Evolutionary conservation across 352 stramenopile species (phyloP).

Genomic region (Elongisporangium anandrum): DNA sequence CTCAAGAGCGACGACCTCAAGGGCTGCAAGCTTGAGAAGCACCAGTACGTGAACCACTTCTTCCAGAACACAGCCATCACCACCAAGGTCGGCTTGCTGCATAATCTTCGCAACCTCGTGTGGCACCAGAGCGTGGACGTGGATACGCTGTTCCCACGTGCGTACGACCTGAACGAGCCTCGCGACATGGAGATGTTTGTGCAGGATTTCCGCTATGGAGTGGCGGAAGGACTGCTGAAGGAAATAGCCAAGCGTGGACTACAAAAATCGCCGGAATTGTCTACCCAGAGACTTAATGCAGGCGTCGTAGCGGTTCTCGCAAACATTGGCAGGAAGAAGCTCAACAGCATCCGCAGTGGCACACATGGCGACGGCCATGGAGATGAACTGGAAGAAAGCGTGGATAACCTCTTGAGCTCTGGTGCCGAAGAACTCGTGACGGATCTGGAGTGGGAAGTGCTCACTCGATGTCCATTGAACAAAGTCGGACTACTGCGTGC

Average conservation of each 20-base stretch:
- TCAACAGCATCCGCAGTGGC: slow-evolving; percentile 38
- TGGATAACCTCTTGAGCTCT: slow-evolving; percentile 28
- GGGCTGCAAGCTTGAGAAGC: slow-evolving; percentile 69
- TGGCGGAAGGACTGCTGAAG: slow-evolving; percentile 84
- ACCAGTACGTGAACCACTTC: slow-evolving; percentile 91
- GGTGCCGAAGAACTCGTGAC: slow-evolving; percentile 53
- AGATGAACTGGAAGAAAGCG: slow-evolving; percentile 55
- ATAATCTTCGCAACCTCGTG: slow-evolving; percentile 65
- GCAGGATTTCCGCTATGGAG: slow-evolving; percentile 87
- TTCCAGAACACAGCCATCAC: slow-evolving; percentile 89
- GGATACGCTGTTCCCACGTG: slow-evolving; percentile 83
- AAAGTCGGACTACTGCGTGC: slow-evolving; percentile 38
- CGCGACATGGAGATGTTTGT: slow-evolving; percentile 86
- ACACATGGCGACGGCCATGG: slow-evolving; percentile 2
- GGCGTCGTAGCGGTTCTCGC: slow-evolving; percentile 57
- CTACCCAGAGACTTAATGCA: slow-evolving; percentile 32
- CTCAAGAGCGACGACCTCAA: slow-evolving; percentile 87
- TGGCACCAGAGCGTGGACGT: slow-evolving; percentile 85
- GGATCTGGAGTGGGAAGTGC: slow-evolving; percentile 73
- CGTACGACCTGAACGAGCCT: slow-evolving; percentile 86
- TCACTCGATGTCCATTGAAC: slow-evolving; percentile 44
- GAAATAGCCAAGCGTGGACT: slow-evolving; percentile 26
- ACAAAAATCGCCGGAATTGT: slow-evolving; percentile 11
- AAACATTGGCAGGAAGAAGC: slow-evolving; percentile 46
- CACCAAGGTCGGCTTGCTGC: slow-evolving; percentile 88